phyloP scores from a whole-genome alignment of 805 yeast genomes.

The Wilhelminamyces savonicus region DNA sequence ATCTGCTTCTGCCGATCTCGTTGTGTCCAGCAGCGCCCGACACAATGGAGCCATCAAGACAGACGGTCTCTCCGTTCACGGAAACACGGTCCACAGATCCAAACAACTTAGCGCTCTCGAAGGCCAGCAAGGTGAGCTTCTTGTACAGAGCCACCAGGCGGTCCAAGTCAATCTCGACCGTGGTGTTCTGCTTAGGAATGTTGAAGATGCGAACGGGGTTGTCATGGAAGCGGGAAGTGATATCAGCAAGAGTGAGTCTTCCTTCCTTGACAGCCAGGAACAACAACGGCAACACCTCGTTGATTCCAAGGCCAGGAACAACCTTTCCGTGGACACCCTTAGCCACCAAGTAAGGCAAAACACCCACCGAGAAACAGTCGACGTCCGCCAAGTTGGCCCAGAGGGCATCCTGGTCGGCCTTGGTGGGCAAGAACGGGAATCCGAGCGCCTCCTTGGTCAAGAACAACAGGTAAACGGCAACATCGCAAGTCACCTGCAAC shows the following conservation, averaged over 20 bases:
- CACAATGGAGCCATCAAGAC: slow-evolving; percentile 73
- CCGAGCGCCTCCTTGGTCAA: slow-evolving; percentile 66
- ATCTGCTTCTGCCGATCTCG: slow-evolving; percentile 41
- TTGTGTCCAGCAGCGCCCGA: slow-evolving; percentile 55
- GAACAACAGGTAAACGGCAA: slow-evolving; percentile 72
- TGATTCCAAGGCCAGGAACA: slow-evolving; percentile 69
- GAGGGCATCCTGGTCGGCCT: slow-evolving; percentile 72
- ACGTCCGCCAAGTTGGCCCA: slow-evolving; percentile 70
- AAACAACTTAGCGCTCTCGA: slow-evolving; percentile 45
- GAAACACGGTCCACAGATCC: slow-evolving; percentile 90
- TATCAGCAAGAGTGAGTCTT: slow-evolving; percentile 64
- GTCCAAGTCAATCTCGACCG: slow-evolving; percentile 80
- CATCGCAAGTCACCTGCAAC: slow-evolving; percentile 84
- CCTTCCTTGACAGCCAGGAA: slow-evolving; percentile 74
- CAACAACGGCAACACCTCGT: slow-evolving; percentile 76
- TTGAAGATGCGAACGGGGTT: slow-evolving; percentile 80
- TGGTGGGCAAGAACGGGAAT: slow-evolving; percentile 69
- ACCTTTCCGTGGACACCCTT: slow-evolving; percentile 54
- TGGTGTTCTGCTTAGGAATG: slow-evolving; percentile 72
- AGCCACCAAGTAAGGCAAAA: slow-evolving; percentile 68
- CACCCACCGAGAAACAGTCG: slow-evolving; percentile 86
- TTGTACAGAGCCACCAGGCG: slow-evolving; percentile 42
- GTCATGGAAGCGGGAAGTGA: slow-evolving; percentile 66
- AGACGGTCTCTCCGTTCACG: slow-evolving; percentile 70
- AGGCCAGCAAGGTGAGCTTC: slow-evolving; percentile 22